These are phyloP conservation scores for Amaranthus cruentus DNA, from an alignment of 148 eudicot species.

Conservation along the genomic window DNA sequence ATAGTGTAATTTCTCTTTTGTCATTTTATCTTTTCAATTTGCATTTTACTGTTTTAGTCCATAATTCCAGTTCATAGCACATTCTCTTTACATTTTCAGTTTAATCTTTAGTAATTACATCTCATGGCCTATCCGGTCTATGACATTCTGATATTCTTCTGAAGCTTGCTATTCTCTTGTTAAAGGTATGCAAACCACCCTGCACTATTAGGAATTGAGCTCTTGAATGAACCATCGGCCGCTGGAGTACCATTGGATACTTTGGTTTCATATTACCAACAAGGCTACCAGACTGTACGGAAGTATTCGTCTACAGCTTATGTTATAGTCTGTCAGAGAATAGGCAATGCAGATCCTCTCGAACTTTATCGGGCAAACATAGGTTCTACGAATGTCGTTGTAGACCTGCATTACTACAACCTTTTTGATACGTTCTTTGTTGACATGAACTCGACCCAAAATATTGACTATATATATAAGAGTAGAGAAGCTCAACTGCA, in stretches of 20 bases:
- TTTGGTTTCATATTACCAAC: slow-evolving; percentile 55
- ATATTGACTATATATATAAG: slow-evolving; percentile 60
- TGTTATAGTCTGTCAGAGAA: slow-evolving; percentile 73
- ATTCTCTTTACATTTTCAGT: no score
- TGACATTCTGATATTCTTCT: not conserved
- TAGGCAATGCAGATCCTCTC: slow-evolving; percentile 70
- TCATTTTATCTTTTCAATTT: no score
- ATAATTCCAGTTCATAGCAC: no score
- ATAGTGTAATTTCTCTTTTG: no score
- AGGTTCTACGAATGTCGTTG: slow-evolving; percentile 45
- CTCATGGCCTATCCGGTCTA: no score
- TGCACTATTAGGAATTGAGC: slow-evolving; percentile 72
- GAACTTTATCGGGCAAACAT: slow-evolving; percentile 68
- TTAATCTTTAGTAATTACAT: no score
- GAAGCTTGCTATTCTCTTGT: slow-evolving; percentile 5
- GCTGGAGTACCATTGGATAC: slow-evolving; percentile 47
- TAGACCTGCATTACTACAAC: slow-evolving; percentile 78
- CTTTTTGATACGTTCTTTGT: slow-evolving; percentile 52
- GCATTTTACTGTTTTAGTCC: no score
- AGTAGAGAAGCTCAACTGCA: slow-evolving; percentile 55
- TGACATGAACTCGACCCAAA: slow-evolving; percentile 48
- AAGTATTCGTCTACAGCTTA: slow-evolving; percentile 60
- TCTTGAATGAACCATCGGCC: slow-evolving; percentile 73
- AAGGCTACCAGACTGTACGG: slow-evolving; percentile 54
- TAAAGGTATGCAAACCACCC: slow-evolving; percentile 68